Conservation (phyloP, 2,329 filamentous ascomycete genomes). For the Sarocladium oryzae region DNA sequence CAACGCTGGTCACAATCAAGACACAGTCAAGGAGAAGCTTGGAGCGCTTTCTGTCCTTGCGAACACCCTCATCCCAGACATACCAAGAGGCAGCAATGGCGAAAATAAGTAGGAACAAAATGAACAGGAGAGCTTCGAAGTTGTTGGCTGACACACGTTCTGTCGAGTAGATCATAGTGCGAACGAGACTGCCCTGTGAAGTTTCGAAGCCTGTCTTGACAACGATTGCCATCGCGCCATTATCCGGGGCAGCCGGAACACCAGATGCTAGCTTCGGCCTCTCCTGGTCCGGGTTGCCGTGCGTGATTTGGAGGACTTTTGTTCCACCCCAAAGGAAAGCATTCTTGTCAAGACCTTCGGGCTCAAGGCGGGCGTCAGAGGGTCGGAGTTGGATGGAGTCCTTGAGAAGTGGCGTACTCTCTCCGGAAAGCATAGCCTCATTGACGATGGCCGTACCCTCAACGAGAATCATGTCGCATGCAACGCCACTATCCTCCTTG, state of each 20-base stretch:
- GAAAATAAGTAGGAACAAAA: slow-evolving; percentile 92
- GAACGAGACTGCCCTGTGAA: slow-evolving; percentile 92
- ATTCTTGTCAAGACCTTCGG: slow-evolving; percentile 93
- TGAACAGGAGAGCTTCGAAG: slow-evolving; percentile 91
- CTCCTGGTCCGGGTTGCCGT: slow-evolving; percentile 72
- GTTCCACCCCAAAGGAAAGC: slow-evolving; percentile 95
- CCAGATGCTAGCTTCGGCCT: slow-evolving; percentile 66
- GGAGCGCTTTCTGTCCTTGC: slow-evolving; percentile 89
- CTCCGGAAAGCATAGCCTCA: slow-evolving; percentile 97
- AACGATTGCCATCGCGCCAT: slow-evolving; percentile 88
- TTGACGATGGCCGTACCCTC: slow-evolving; percentile 97
- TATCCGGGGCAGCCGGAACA: slow-evolving; percentile 79
- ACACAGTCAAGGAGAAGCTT: slow-evolving; percentile 96
- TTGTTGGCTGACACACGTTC: slow-evolving; percentile 99
- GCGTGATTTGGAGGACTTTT: slow-evolving; percentile 92
- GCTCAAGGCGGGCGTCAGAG: slow-evolving; percentile 70
- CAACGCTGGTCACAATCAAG: slow-evolving; percentile 94
- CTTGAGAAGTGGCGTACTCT: slow-evolving; percentile 94
- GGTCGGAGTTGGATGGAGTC: slow-evolving; percentile 91
- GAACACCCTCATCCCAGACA: slow-evolving; percentile 95
- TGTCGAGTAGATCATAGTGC: slow-evolving; percentile 99
- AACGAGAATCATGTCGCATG: slow-evolving; percentile 92
- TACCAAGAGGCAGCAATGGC: slow-evolving; percentile 98
- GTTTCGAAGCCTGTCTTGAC: slow-evolving; percentile 98
- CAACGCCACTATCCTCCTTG: slow-evolving; percentile 94